Base-by-base conservation (phyloP, 1,284 basidiomycete species). In the Ceratorhiza oryzae-sativae region DNA sequence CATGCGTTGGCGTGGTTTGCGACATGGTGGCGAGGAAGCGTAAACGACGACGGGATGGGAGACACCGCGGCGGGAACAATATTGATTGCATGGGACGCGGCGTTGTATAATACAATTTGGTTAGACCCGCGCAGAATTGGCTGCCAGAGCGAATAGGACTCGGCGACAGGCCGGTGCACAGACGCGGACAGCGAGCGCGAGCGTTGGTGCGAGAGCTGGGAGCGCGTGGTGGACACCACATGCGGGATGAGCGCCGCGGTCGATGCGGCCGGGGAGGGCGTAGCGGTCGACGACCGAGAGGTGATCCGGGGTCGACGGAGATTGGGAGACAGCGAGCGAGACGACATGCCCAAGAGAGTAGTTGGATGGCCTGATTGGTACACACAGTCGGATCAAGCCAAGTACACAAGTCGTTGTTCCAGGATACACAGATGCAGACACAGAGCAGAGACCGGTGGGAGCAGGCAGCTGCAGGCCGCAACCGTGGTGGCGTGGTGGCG, bases 31-130 rank as follows among this genome's bases (percentile, higher is more conserved):
- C 62, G 45, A 39, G 56, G 73, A 13, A 41, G 41, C 18, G 68
- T 68, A 27, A 71, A 18, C 23, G 65, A 60, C 23, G 51, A 63
- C 41, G 67, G 34, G 34, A 75, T 71, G 18, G 72, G 72, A 77
- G 75, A 46, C 58, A 55, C 80, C 81, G 39, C 78, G 79, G 72
- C 81, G 78, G 25, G 77, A 80, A 59, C 83, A 67, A 96, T 90
- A 27, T 91, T 86, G 13, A 96, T 83, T 0, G 92, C 93, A 79
- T 95, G 93, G 0, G 91, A 94, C 0, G 87, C 89, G 0, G 93
- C 88, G 77, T 95, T 93, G 81, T 95, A 96, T 20, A 95, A 85
- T 32, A 96, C 93, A 67, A 95, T 88, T 78, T 95, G 93, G 79
- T 93, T 91, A 0, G 91, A 89, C 4, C 87, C 87, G 68, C 81